phyloP scores from a whole-genome alignment of 2,329 filamentous ascomycete genomes.

The Ophiocordyceps camponoti-floridani region DNA sequence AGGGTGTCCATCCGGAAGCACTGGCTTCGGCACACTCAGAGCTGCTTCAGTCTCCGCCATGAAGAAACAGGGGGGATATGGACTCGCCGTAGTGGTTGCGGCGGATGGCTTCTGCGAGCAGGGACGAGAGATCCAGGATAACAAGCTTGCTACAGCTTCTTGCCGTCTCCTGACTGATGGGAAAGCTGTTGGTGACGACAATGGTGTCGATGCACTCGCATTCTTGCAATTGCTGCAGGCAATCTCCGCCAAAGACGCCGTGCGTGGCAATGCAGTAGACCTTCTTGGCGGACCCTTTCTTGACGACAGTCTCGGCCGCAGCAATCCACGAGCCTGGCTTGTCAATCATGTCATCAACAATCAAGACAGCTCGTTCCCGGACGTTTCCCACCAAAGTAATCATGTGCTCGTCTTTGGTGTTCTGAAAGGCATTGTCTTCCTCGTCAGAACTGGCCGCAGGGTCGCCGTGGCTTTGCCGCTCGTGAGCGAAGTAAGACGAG shows the following conservation, averaged over 20 bases:
- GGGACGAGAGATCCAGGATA: conserved; percentile 71
- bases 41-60: conserved; percentile 32
- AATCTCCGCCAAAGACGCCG: conserved; percentile 80
- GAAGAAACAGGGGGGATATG: conserved; percentile 52
- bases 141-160: conserved; percentile 65
- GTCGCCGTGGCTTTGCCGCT: conserved; percentile 57
- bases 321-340: conserved; percentile 95
- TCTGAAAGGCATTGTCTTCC: conserved; percentile 75
- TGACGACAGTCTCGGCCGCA: conserved; percentile 89
- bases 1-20: not conserved
- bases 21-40: not conserved
- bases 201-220: conserved; percentile 91
- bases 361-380: conserved; percentile 70
- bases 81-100: conserved; percentile 93
- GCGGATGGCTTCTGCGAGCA: conserved; percentile 82
- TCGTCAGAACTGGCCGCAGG: conserved; percentile 73
- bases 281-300: conserved; percentile 76
- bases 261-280: conserved; percentile 98
- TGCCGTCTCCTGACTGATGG: conserved; percentile 59
- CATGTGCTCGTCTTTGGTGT: conserved; percentile 74
- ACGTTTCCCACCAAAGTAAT: conserved; percentile 97
- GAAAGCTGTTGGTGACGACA: conserved; percentile 94
- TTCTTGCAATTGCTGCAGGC: conserved; percentile 72
- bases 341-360: conserved; percentile 98
- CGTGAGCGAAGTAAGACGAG: conserved; percentile 61